Conservation (phyloP, 345 rosid genomes). For the Linum usitatissimum region DNA sequence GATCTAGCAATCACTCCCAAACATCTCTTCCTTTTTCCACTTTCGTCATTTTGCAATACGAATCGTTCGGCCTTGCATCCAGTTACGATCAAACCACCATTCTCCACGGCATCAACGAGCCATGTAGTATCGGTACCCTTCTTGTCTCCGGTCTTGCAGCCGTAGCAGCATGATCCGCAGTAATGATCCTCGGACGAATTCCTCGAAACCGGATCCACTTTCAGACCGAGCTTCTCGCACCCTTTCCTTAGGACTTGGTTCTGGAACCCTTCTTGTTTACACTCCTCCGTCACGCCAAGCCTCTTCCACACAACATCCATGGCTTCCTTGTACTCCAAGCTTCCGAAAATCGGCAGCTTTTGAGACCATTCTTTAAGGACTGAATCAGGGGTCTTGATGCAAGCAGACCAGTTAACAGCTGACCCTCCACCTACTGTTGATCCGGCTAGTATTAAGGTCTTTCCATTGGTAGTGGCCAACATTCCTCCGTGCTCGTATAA, state of each 20-base stretch:
- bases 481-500: constrained; percentile 36
- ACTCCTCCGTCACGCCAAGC: constrained; percentile 37
- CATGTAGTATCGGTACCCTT: constrained; percentile 55
- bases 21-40: constrained; percentile 27
- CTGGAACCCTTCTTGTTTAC: constrained; percentile 47
- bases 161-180: constrained; percentile 54
- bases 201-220: constrained; percentile 35
- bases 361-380: constrained; percentile 50
- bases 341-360: constrained; percentile 31
- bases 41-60: constrained; percentile 21
- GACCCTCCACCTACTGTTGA: constrained; percentile 65
- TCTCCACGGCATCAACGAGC: constrained; percentile 49
- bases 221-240: constrained; percentile 50
- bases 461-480: constrained; percentile 33
- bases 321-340: constrained; percentile 33
- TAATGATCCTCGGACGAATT: constrained; percentile 41
- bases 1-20: constrained; percentile 43
- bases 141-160: constrained; percentile 54
- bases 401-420: constrained; percentile 56
- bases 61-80: constrained; percentile 46
- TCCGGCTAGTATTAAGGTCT: constrained; percentile 40
- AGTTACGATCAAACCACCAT: constrained; percentile 46
- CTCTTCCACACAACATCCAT: constrained; percentile 44
- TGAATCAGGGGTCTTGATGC: constrained; percentile 36
- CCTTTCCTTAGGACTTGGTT: constrained; percentile 56